Base-by-base conservation (phyloP, 2,329 filamentous ascomycete species). In the Cladosporium sp. region DNA sequence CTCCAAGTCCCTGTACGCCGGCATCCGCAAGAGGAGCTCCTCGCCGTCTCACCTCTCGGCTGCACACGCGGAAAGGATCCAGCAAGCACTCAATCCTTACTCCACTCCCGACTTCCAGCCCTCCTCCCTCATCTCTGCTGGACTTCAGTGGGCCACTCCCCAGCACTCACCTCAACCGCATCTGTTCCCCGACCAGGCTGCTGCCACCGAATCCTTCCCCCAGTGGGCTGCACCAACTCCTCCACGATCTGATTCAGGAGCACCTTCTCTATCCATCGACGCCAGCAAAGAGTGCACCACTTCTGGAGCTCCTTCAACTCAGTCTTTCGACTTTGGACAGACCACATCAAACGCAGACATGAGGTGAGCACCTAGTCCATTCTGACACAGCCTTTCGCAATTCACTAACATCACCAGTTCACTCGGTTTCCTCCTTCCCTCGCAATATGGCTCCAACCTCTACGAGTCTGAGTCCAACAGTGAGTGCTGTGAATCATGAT, bases 401-500 rank as follows among this genome's bases (percentile, higher is more conserved):
- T 20, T 14, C 25, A 22, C 36, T 50, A 30, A 58, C 43, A 19
- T 51, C 14, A 37, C 51, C 58, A 73, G 71, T 60, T 73, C 71
- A 38, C 63, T 73, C 54, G 70, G 69, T 28, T 71, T 69, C 61
- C 65, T 73, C 22, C 69, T 72, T 51, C 71, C 71, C 60, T 69
- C 70, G 40, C 69, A 71, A 40, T 73, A 73, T 65, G 69, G 69
- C 49, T 60, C 63, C 58, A 56, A 59, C 47, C 56, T 63, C 30
- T 65, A 67, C 63, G 67, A 70, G 25, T 67, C 67, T 11, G 68
- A 72, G 50, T 60, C 62, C 25, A 63, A 61, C 60, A 68, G 71
- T 73, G 63, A 60, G 70, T 67, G 30, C 20, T n/a, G 6, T 49
- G 34, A 22, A 20, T 15, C 22, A 52, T 45, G 20, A 14, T 14